phyloP scores from a whole-genome alignment of 2,329 filamentous ascomycete genomes.

The Colletotrichum viniferum region DNA sequence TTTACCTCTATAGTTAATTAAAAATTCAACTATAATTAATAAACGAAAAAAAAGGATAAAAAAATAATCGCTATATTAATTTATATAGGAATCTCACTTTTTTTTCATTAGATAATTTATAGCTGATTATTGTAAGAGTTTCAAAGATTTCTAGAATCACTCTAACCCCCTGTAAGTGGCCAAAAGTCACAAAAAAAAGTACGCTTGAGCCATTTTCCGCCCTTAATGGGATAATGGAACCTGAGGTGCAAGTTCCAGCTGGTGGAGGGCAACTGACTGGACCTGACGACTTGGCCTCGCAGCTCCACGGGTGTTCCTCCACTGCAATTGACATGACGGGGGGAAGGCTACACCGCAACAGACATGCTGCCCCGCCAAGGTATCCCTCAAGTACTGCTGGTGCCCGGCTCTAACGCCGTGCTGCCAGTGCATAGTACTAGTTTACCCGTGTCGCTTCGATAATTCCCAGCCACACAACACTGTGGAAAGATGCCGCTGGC shows the following conservation, averaged over 20 bases:
- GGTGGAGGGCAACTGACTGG: slow-evolving; percentile 5
- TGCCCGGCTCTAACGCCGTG: not conserved
- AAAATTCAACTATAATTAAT: too few species aligned
- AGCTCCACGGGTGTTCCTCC: not conserved
- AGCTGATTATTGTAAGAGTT: too few species aligned
- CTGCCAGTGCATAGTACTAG: not conserved
- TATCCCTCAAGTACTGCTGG: not conserved
- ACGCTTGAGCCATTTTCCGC: too few species aligned
- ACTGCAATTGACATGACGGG: not conserved
- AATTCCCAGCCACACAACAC: not conserved
- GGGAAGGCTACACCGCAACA: not conserved
- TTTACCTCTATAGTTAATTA: too few species aligned
- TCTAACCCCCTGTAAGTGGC: too few species aligned
- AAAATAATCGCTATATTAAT: too few species aligned
- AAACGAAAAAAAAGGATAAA: too few species aligned
- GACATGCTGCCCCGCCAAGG: not conserved
- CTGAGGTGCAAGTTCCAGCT: slow-evolving; percentile 2
- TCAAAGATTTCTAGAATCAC: too few species aligned
- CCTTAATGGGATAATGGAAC: too few species aligned
- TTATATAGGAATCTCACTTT: too few species aligned
- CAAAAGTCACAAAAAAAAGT: too few species aligned
- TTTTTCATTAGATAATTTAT: too few species aligned
- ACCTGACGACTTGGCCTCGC: not conserved
- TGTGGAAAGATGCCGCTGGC: not conserved
- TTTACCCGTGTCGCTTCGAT: not conserved